phyloP scores from a whole-genome alignment of 1,284 basidiomycete species.

The Fomitopsis schrenkii region DNA sequence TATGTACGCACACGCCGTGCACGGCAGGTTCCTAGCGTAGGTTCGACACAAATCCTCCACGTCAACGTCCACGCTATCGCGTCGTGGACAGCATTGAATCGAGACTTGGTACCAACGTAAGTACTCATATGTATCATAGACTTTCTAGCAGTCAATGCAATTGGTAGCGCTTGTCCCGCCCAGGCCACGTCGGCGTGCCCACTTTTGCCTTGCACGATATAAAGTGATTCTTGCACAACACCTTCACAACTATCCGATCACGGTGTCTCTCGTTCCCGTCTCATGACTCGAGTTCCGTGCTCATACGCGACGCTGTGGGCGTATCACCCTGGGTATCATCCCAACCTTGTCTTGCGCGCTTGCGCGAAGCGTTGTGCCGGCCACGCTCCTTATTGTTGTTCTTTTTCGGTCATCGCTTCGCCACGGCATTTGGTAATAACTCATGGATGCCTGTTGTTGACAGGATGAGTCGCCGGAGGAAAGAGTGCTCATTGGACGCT shows the following conservation, averaged over 20 bases:
- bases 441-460: background rate
- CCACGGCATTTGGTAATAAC: background rate
- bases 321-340: background rate
- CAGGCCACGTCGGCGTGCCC: no score
- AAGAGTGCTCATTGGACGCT: background rate
- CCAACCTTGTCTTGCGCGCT: background rate
- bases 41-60: no score
- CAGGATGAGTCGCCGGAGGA: background rate
- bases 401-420: background rate
- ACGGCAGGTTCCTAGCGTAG: no score
- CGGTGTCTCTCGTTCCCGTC: background rate
- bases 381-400: background rate
- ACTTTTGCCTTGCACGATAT: no score
- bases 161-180: no score
- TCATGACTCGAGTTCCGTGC: background rate
- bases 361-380: background rate
- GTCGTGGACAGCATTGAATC: no score
- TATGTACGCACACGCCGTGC: no score
- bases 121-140: no score
- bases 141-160: no score
- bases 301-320: background rate
- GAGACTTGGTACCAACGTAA: no score
- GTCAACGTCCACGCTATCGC: no score
- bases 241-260: background rate
- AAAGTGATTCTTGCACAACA: background rate